A percentile compares a stretch with the other conserved stretches of the same genome.
Conservation (phyloP, 805 yeast genomes). For the Schwanniomyces sp. region DNA sequence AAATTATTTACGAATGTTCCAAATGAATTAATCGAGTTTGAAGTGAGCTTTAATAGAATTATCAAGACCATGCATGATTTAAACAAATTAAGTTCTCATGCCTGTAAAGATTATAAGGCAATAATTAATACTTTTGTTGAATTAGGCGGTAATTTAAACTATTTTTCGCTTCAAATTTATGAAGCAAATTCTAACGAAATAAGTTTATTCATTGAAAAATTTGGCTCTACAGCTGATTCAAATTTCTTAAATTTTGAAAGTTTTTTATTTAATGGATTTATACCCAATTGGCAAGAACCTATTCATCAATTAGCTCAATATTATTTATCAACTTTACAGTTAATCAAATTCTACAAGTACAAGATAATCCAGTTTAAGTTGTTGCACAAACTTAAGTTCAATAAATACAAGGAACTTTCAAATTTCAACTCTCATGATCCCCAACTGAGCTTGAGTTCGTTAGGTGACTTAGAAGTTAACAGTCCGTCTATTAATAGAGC, state of each 20-base stretch:
- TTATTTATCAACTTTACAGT: constrained; percentile 40
- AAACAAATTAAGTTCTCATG: constrained; percentile 36
- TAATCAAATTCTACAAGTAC: constrained; percentile 49
- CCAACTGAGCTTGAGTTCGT: constrained; percentile 20
- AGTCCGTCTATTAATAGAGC: constrained; percentile 41
- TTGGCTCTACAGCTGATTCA: constrained; percentile 54
- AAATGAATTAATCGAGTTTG: constrained; percentile 28
- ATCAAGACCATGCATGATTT: constrained; percentile 33
- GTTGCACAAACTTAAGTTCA: constrained; percentile 38
- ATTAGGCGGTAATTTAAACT: constrained; percentile 57
- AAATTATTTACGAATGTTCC: constrained; percentile 22
- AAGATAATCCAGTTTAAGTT: constrained; percentile 51
- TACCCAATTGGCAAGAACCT: constrained; percentile 51
- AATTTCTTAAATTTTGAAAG: constrained; percentile 50
- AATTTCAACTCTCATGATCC: constrained; percentile 21
- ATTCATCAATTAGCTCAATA: constrained; percentile 48
- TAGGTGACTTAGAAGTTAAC: constrained; percentile 31
- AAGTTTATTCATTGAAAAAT: constrained; percentile 42
- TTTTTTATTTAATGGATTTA: constrained; percentile 35
- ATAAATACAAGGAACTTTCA: constrained; percentile 36
- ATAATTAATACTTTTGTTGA: constrained; percentile 44
- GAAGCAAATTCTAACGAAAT: constrained; percentile 22
- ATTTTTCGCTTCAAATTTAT: constrained; percentile 49
- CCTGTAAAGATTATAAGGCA: constrained; percentile 39
- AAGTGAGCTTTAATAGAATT: constrained; percentile 30